Conservation (phyloP, 345 rosid species). For the Iberis pinnata region DNA sequence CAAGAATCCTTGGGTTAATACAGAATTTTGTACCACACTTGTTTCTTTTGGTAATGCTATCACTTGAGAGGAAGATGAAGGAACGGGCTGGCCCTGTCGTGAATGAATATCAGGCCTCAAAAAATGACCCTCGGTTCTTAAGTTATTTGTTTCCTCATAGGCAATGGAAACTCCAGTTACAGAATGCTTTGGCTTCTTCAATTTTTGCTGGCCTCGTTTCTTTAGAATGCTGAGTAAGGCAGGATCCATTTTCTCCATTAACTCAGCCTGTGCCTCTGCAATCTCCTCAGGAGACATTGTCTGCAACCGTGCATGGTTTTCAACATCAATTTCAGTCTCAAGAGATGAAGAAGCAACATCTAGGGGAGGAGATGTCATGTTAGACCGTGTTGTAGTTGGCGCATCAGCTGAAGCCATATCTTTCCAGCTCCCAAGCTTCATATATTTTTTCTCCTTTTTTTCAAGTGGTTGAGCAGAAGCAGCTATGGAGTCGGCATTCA, state of each 20-base stretch:
- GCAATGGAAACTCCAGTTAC: constrained; percentile 19
- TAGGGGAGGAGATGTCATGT: constrained; percentile 18
- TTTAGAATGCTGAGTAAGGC: constrained; percentile 52
- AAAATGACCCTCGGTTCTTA: constrained; percentile 26
- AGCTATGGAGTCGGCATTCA: constrained; percentile 33
- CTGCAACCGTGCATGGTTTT: constrained; percentile 54
- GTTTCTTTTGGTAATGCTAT: constrained; percentile 23
- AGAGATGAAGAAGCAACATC: constrained; percentile 36
- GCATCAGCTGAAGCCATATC: constrained; percentile 14
- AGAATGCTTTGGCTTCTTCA: constrained; percentile 42
- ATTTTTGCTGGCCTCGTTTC: constrained; percentile 53
- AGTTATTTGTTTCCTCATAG: constrained; percentile 5
- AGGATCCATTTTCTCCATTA: constrained; percentile 74
- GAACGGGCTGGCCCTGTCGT: constrained; percentile 20
- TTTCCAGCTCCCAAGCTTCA: constrained; percentile 52
- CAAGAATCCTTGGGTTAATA: constrained; percentile 28
- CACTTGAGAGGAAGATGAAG: constrained; percentile 29
- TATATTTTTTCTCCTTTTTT: constrained; percentile 55
- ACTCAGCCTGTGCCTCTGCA: constrained; percentile 71
- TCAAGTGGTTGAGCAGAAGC: constrained; percentile 60
- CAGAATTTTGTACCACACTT: constrained; percentile 28
- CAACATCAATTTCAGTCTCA: constrained; percentile 72
- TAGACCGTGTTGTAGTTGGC: constrained; percentile 23
- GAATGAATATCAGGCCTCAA: constrained; percentile 29
- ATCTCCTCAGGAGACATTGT: constrained; percentile 72